Percentiles rank a stretch among this genome's conserved stretches.
Conservation (phyloP, 148 eudicot genomes). For the Diospyros kaki region DNA sequence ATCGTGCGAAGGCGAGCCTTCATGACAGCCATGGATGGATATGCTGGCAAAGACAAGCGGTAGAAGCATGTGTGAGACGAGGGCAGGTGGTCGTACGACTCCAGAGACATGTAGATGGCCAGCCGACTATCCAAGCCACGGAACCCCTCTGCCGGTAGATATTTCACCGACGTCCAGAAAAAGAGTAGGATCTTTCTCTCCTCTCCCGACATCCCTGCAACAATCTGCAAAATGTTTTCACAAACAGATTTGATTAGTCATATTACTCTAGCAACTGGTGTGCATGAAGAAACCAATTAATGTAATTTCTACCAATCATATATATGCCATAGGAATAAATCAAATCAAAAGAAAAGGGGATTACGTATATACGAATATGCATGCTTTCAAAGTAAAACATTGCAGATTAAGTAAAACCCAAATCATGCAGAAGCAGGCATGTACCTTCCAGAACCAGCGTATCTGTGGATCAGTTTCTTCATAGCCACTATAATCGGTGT, state of each 20-base stretch:
- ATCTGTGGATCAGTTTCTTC: conserved; percentile 70
- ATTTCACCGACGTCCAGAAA: conserved; percentile 92
- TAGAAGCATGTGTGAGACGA: conserved; percentile 94
- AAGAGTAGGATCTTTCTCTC: conserved; percentile 74
- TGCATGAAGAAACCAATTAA: too few species aligned
- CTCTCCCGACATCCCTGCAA: conserved; percentile 50
- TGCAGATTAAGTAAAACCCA: background rate
- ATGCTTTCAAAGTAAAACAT: background rate
- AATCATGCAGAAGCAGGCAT: conserved; percentile 9
- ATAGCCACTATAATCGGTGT: conserved; percentile 76
- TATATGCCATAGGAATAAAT: too few species aligned
- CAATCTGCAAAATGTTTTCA: conserved; percentile 37
- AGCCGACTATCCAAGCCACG: conserved; percentile 69
- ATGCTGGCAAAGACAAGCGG: conserved; percentile 60
- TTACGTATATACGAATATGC: too few species aligned
- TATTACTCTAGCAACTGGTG: too few species aligned
- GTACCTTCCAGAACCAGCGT: conserved; percentile 94
- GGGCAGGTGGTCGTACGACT: conserved; percentile 51
- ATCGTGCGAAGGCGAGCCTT: conserved; percentile 48
- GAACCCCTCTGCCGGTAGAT: conserved; percentile 80
- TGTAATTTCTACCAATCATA: too few species aligned
- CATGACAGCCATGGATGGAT: conserved; percentile 52
- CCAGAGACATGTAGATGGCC: conserved; percentile 49
- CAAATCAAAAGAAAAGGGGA: background rate
- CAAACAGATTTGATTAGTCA: too few species aligned